Evolutionary conservation across 768 basidiomycete species (phyloP), one percentile per base, ranked within the genome.

Genomic region (Termitomyces sp.): DNA sequence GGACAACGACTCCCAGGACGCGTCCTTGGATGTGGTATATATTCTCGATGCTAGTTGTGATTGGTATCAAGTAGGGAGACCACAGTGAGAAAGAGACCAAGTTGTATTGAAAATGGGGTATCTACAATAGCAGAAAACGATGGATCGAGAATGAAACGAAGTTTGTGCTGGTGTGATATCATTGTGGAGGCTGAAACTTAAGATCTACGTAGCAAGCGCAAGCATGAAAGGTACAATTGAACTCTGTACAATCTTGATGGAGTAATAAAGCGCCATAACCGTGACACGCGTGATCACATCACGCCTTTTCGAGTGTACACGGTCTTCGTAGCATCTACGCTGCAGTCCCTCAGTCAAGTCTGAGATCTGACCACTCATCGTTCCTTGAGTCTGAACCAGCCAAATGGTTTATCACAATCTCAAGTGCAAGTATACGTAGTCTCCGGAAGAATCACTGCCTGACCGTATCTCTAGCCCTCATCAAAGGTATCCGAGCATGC

Each of bases 401-500:
- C 36, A 61, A 60, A 91, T 91, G 89, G 86, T 88, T 62, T 89
- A 91, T 70, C 85, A 91, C 67, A 94, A 93, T 78, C 83, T 94
- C 68, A 94, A 94, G 78, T 88, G 91, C 87, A 66, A 63, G 76
- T 68, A 33, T 56, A 30, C 55, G 41, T 48, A 33, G 28, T 28
- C 52, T 57, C 8, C 48, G 12, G 20, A 20, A 48, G 12, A 47
- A 41, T 40, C n/a, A 0, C 50, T 26, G 55, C 35, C 67, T 75
- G 56, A 83, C 52, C 66, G 55, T 23, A 36, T 55, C 18, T 57
- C 26, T 59, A 95, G 95, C 95, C 67, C 82, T 98, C 66, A 98
- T 98, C 79, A 98, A 98, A 84, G 95, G 93, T 58, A 96, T 98
- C 75, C 84, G 97, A 62, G 85, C 94, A 61, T 97, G 93, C 86